A percentile compares a stretch with the other conserved stretches of the same genome.
Evolutionary conservation across 306 rosid genomes (phyloP).

Genomic region (Psophocarpus tetragonolobus): DNA sequence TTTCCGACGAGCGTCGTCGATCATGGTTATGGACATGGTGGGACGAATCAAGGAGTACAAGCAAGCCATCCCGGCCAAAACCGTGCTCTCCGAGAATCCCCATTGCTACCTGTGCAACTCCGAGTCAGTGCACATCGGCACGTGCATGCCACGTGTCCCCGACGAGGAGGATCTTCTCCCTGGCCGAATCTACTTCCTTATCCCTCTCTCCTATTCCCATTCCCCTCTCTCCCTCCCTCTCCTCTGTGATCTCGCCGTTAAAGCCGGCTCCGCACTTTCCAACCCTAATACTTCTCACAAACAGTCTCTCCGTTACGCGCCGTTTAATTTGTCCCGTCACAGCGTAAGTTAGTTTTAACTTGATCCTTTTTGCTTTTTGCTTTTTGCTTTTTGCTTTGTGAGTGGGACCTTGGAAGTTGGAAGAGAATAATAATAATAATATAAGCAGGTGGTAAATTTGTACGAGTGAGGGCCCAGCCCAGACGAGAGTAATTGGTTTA

Average conservation of each 20-base stretch:
- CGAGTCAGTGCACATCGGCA: constrained; percentile 64
- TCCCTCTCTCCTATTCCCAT: constrained; percentile 51
- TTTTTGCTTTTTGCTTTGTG: background rate
- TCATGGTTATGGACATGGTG: constrained; percentile 50
- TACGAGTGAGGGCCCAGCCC: background rate
- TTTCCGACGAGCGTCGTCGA: constrained; percentile 44
- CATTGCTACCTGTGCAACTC: constrained; percentile 60
- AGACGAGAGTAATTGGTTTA: background rate
- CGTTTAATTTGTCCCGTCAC: background rate
- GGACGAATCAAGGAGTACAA: constrained; percentile 49
- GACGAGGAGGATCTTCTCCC: constrained; percentile 58
- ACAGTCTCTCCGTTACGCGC: background rate
- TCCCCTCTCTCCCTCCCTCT: constrained; percentile 53
- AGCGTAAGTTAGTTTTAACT: background rate
- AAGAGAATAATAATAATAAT: background rate
- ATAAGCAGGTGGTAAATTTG: background rate
- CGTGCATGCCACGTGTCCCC: constrained; percentile 50
- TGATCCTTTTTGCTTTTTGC: background rate
- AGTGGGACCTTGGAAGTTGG: constrained; percentile 4
- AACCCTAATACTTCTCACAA: background rate
- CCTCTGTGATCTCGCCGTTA: constrained; percentile 67
- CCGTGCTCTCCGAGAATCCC: constrained; percentile 45
- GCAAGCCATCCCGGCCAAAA: constrained; percentile 48
- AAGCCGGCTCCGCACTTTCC: constrained; percentile 52
- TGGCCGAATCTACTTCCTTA: constrained; percentile 73